Conservation (phyloP, 768 basidiomycete genomes). For the Kwoniella pini region DNA sequence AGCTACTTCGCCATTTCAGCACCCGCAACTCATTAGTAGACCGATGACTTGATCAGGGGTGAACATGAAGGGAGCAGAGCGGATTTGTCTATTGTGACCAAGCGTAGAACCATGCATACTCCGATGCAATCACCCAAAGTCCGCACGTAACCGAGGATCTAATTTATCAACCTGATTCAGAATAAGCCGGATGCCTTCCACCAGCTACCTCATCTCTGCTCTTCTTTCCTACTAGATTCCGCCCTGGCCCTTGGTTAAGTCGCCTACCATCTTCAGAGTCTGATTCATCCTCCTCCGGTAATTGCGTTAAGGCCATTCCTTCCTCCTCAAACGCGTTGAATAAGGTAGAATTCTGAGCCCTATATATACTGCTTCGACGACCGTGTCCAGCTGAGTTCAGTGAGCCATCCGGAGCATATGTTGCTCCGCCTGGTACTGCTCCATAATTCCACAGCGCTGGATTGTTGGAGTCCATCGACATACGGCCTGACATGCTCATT, state of each 20-base stretch:
- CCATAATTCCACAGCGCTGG: slow-evolving; percentile 40
- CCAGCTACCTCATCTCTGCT: slow-evolving; percentile 22
- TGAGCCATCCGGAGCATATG: slow-evolving; percentile 52
- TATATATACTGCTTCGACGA: slow-evolving; percentile 67
- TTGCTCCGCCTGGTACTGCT: slow-evolving; percentile 23
- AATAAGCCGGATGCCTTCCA: slow-evolving; percentile 41
- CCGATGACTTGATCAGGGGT: too few species aligned
- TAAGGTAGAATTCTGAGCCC: slow-evolving; percentile 66
- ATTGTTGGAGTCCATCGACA: slow-evolving; percentile 65
- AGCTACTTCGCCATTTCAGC: too few species aligned
- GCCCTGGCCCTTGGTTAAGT: slow-evolving; percentile 18
- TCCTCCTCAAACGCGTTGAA: slow-evolving; percentile 73
- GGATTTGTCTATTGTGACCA: too few species aligned
- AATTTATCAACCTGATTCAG: slow-evolving; percentile 10
- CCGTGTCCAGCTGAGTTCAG: slow-evolving; percentile 61
- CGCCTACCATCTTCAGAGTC: slow-evolving; percentile 54
- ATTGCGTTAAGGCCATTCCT: slow-evolving; percentile 63
- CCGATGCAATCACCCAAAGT: not conserved
- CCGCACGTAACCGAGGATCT: not conserved
- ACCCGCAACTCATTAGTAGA: too few species aligned
- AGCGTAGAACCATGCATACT: not conserved
- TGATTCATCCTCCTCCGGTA: slow-evolving; percentile 70
- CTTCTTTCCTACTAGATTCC: slow-evolving; percentile 27
- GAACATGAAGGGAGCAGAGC: too few species aligned
- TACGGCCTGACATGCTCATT: slow-evolving; percentile 74